Evolutionary conservation across 2,329 filamentous ascomycete genomes (phyloP), one percentile per base, ranked within the genome.

Genomic region (Colletotrichum gigasporum): DNA sequence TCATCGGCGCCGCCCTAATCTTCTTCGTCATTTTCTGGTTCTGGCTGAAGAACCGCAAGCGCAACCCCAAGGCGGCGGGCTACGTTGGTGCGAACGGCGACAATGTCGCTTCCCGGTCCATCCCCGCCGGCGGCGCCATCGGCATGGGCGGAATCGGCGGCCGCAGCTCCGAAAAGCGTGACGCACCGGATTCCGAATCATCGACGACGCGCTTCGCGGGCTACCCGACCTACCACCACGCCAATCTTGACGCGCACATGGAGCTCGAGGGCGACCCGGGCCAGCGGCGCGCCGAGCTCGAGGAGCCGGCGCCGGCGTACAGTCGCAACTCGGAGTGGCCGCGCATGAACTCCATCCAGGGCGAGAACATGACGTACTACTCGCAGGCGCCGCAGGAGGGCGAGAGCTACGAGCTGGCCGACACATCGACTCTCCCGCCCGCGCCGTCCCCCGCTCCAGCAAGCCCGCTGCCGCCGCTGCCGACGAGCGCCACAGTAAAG

Each of bases 161-260:
- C n/a, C n/a, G n/a, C n/a, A 50, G 63, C n/a, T 48, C 39, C 32
- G 57, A 65, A 44, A 63, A 62, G 58, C 63, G 57, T 12, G 58
- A 65, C 18, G 63, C 52, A 3, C 58, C 63, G 12, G 63, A 44
- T 32, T 63, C 63, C 51, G 63, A 52, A 8, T 57, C 63, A 3
- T 65, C 63, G 3, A 65, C 63, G 20, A 47, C 63, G 14, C 32
- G 39, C 4, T 54, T 65, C n/a, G 58, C 44, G n/a, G 58, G 50
- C 2, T 57, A 59, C 24, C 16, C 22, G 14, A 37, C 35, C 30
- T 45, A 42, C 18, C 34, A 35, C 47, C 44, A 58, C 24, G 48
- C 44, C 11, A 61, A 61, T 10, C 48, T 56, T 0, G 56, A 16
- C 10, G 58, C 11, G 5, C 47, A 61, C 14, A 61, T 61, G 56